Conservation (phyloP, 768 basidiomycete genomes). For the Tubosaeta brunneosetosa region DNA sequence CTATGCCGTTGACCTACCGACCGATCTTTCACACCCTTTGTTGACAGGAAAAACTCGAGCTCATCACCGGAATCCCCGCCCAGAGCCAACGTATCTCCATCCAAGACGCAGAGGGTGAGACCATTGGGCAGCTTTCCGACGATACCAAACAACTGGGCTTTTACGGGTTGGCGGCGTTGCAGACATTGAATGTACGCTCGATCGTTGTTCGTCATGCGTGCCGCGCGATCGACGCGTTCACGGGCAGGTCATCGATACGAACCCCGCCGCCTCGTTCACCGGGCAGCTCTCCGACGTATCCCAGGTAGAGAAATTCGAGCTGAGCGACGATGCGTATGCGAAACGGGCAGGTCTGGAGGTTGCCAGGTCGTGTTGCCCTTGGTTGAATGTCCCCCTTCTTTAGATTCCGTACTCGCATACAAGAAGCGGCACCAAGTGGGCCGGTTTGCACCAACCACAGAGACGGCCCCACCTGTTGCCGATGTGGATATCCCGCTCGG, state of each 20-base stretch:
- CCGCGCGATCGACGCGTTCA: slow-evolving; percentile 23
- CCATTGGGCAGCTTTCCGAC: slow-evolving; percentile 57
- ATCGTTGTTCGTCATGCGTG: neutral
- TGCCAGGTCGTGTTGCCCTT: neutral
- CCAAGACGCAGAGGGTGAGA: slow-evolving; percentile 49
- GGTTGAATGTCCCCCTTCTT: slow-evolving; percentile 1
- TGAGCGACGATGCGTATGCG: slow-evolving; percentile 78
- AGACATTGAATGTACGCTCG: slow-evolving; percentile 68
- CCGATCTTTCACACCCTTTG: neutral
- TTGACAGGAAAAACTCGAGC: slow-evolving; percentile 70
- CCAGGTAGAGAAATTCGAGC: slow-evolving; percentile 89
- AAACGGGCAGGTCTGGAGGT: slow-evolving; percentile 59
- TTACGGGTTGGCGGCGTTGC: slow-evolving; percentile 71
- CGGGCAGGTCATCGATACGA: slow-evolving; percentile 59
- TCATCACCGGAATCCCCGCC: slow-evolving; percentile 85
- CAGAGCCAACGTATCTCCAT: slow-evolving; percentile 67
- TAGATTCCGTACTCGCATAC: slow-evolving; percentile 87
- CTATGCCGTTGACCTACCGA: slow-evolving; percentile 2
- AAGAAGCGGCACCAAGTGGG: slow-evolving; percentile 86
- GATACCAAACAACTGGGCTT: slow-evolving; percentile 65
- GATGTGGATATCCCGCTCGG: slow-evolving; percentile 56
- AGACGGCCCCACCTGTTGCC: slow-evolving; percentile 27
- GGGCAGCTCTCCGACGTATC: slow-evolving; percentile 84
- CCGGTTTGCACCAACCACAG: slow-evolving; percentile 65
- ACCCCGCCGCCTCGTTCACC: slow-evolving; percentile 70